Conservation (phyloP, 257 asterid species). For the Oldenlandia corymbosa region DNA sequence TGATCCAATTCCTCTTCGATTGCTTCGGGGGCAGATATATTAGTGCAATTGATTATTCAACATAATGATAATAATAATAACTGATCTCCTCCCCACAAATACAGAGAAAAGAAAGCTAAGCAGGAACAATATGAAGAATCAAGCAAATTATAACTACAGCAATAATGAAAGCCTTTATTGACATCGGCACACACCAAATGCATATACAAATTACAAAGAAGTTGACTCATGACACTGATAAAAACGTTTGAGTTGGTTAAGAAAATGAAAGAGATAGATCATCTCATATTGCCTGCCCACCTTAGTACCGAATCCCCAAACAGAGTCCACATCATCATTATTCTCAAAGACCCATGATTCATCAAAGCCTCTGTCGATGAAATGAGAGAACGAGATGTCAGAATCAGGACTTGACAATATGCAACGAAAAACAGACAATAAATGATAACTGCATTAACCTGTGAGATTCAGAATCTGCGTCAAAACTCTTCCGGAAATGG, state of each 20-base stretch:
- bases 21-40: not conserved
- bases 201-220: not conserved
- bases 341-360: conserved; percentile 94
- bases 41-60: not conserved
- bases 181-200: not conserved
- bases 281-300: conserved; percentile 31
- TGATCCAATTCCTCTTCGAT: not conserved
- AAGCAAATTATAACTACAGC: too few species aligned
- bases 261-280: not conserved
- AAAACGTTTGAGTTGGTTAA: not conserved
- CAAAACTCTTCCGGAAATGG: conserved; percentile 60
- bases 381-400: conserved; percentile 18
- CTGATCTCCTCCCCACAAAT: not conserved
- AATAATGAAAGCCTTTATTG: too few species aligned
- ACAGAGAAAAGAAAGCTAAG: not conserved
- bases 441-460: conserved; percentile 41
- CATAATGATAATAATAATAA: not conserved
- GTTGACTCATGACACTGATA: not conserved
- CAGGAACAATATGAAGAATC: not conserved
- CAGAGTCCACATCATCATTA: conserved; percentile 89
- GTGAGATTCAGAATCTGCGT: conserved; percentile 65
- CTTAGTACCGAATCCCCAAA: conserved; percentile 94
- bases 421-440: conserved; percentile 9
- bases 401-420: conserved; percentile 3
- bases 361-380: conserved; percentile 64